Percentiles rank a stretch among this genome's conserved stretches.
Conservation (phyloP, 169 alveolate species). For the Plasmodium ovale region DNA sequence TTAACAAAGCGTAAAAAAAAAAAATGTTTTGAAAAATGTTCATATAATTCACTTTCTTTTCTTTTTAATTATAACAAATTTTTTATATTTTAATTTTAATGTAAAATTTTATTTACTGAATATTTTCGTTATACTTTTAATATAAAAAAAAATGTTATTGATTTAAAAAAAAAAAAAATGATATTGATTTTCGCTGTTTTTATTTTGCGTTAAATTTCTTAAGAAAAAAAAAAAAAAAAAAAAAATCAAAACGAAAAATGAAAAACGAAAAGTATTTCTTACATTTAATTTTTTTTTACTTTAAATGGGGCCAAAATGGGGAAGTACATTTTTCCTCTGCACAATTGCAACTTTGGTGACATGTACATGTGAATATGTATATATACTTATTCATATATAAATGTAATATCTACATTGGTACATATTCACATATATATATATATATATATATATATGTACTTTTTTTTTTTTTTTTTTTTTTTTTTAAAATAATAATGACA, state of each 20-base stretch:
- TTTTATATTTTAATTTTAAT: not conserved
- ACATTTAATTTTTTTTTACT: slow-evolving; percentile 14
- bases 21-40: not conserved
- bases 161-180: not conserved
- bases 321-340: slow-evolving; percentile 17
- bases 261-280: not conserved
- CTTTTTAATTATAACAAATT: not conserved
- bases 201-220: not conserved
- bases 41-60: not conserved
- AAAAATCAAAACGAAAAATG: no score
- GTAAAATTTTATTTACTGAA: not conserved
- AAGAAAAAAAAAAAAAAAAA: not conserved
- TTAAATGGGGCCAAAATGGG: slow-evolving; percentile 70
- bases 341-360: not conserved
- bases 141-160: no score
- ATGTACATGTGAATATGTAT: not conserved
- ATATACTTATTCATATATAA: not conserved
- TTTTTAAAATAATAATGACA: not conserved
- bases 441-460: not conserved
- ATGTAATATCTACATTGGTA: not conserved
- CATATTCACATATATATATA: slow-evolving; percentile 2
- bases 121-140: not conserved
- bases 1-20: slow-evolving; percentile 57
- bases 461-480: not conserved
- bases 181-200: not conserved